Base-by-base conservation (phyloP, 1,284 basidiomycete species). In the Somion occarium region DNA sequence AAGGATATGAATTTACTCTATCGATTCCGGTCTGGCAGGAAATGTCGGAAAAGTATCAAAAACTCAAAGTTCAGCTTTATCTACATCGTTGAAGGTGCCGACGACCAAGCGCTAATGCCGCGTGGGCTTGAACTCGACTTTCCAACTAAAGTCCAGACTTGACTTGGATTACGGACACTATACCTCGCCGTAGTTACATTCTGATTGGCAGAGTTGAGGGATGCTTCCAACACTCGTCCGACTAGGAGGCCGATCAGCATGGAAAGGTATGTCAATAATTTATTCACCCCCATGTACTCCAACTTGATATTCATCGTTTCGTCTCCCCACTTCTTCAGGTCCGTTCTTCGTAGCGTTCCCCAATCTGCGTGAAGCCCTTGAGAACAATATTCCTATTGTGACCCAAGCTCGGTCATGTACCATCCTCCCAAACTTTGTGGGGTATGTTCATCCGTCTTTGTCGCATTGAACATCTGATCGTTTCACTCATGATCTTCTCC, bases 271-370 rank as follows among this genome's bases (percentile, higher is more conserved):
- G 59, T 37, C 2, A 30, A 39, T 19, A 22, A 25, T 42, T 11
- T 27, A 15, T 13, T 3, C 11, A 26, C 46, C 11, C 12, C 26
- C 3, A 37, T 3, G 30, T 50, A 24, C n/a, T 20, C 7, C 22
- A 30, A 27, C 15, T 38, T 42, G 2, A 42, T 24, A 25, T 26
- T 7, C 15, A 34, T 34, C 30, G 15, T 34, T 34, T 7, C 30
- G n/a, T n/a, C n/a, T n/a, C n/a, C n/a, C n/a, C n/a, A 18, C 5
- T 59, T 20, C 0, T 22, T 3, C 57, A 96, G 95, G 95, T 4
- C 95, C 95, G 19, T 98, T 87, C 72, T 98, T 98, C 64, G 91
- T 96, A 48, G 82, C 94, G 13, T 98, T 98, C 70, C 92, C 93
- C 5, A 93, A 93, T 63, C 74, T 98, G 55, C 80, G 85, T 39